Percentiles rank a stretch among this genome's conserved stretches.
These are phyloP conservation scores for Trichophyton benhamiae DNA, from an alignment of 2,329 filamentous ascomycete species.

Conservation along the genomic window DNA sequence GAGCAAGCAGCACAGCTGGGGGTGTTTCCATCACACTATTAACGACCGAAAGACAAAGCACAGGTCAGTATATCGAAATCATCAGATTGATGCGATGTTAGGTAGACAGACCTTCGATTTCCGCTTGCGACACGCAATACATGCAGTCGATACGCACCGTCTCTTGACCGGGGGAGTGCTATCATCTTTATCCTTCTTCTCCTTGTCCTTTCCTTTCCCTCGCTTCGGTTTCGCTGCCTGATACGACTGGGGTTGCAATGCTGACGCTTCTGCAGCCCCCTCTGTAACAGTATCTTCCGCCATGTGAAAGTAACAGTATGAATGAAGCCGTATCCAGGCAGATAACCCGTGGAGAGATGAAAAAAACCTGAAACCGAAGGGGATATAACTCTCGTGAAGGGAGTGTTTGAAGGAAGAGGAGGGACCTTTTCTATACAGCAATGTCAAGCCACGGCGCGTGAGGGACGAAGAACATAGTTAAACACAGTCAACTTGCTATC, in stretches of 20 bases:
- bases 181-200: constrained; percentile 13
- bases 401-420: background rate
- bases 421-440: background rate
- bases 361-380: background rate
- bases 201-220: background rate
- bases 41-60: background rate
- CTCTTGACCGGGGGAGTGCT: constrained; percentile 41
- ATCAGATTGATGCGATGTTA: background rate
- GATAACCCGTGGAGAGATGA: background rate
- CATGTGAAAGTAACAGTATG: background rate
- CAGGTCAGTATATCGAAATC: background rate
- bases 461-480: background rate
- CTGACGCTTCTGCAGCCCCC: background rate
- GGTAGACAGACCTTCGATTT: constrained; percentile 53
- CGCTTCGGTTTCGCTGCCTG: background rate
- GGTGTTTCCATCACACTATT: constrained; percentile 70
- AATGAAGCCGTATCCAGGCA: background rate
- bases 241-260: background rate
- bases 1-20: constrained; percentile 92
- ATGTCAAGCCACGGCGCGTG: background rate
- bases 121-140: constrained; percentile 63
- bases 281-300: background rate
- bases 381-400: background rate
- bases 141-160: constrained; percentile 72
- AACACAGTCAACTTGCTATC: no score